phyloP scores from a whole-genome alignment of 192 early-diverging fungal species.

The Backusella psychrophila region DNA sequence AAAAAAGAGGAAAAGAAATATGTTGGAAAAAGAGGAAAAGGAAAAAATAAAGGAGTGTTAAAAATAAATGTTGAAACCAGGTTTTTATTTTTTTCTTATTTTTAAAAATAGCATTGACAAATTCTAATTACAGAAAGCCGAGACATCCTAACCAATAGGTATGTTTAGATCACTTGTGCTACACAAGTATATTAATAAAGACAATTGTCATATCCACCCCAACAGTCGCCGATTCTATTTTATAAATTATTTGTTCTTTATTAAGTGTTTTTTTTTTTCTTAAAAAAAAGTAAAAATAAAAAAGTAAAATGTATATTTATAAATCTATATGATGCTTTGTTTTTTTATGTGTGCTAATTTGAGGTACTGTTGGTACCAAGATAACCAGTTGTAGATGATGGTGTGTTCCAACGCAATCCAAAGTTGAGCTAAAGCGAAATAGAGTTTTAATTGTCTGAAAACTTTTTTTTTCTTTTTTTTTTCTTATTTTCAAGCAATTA shows the following conservation, averaged over 20 bases:
- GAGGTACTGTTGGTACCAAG: neutral
- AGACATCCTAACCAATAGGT: neutral
- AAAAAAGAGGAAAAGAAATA: neutral
- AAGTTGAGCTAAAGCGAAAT: neutral
- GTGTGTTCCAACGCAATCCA: neutral
- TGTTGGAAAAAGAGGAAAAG: neutral
- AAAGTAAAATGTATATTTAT: neutral
- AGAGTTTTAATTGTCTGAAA: slow-evolving; percentile 2
- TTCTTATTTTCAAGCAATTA: neutral
- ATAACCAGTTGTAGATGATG: neutral
- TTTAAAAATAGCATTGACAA: slow-evolving; percentile 2
- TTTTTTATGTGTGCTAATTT: neutral
- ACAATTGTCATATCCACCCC: neutral
- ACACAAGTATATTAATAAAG: neutral
- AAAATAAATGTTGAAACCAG: neutral
- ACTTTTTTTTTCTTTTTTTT: neutral
- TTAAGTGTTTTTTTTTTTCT: neutral
- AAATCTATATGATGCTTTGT: neutral
- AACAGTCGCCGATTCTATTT: slow-evolving; percentile 4
- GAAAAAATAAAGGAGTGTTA: neutral
- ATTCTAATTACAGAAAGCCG: slow-evolving; percentile 8
- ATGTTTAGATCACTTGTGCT: neutral
- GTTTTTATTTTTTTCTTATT: neutral
- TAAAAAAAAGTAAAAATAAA: neutral
- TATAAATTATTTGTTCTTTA: neutral